Percentiles rank a stretch among this genome's conserved stretches.
phyloP scores from a whole-genome alignment of 2,329 filamentous ascomycete species.

The Lachnellula arida region DNA sequence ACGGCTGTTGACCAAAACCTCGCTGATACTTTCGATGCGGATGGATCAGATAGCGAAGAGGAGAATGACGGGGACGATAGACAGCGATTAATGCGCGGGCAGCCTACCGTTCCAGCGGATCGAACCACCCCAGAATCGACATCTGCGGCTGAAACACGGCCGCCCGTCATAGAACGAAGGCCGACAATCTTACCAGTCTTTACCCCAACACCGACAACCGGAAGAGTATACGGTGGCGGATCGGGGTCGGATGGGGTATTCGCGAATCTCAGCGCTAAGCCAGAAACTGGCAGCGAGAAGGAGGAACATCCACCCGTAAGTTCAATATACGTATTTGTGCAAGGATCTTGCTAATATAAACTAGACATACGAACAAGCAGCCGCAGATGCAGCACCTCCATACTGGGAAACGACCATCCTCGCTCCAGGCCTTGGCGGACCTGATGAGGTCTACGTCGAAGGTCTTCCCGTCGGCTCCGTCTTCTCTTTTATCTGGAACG shows the following conservation, averaged over 20 bases:
- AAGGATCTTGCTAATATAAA: conserved; percentile 7
- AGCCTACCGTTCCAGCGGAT: conserved; percentile 26
- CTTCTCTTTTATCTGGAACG: conserved; percentile 87
- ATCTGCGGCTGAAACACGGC: conserved; percentile 15
- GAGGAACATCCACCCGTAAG: conserved; percentile 92
- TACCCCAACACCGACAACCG: conserved; percentile 20
- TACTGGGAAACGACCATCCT: conserved; percentile 99
- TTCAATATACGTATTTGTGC: conserved; percentile 25
- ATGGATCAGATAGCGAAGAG: conserved; percentile 66
- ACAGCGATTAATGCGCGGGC: conserved; percentile 77
- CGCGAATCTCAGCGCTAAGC: conserved; percentile 89
- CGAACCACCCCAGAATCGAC: conserved; percentile 30
- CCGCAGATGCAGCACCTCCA: conserved; percentile 89
- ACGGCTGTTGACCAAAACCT: conserved; percentile 69
- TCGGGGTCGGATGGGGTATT: conserved; percentile 92
- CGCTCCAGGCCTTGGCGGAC: conserved; percentile 81
- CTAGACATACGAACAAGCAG: conserved; percentile 96
- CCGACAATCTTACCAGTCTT: conserved; percentile 27
- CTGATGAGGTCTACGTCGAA: conserved; percentile 94
- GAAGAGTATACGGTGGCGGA: conserved; percentile 63
- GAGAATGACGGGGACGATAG: conserved; percentile 76
- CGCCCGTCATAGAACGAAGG: conserved; percentile 21
- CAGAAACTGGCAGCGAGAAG: conserved; percentile 69
- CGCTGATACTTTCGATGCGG: conserved; percentile 86
- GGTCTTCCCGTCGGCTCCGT: conserved; percentile 87